These are phyloP conservation scores for Hypoxylon fuscum DNA, from an alignment of 495 filamentous ascomycete species.

Conservation along the genomic window DNA sequence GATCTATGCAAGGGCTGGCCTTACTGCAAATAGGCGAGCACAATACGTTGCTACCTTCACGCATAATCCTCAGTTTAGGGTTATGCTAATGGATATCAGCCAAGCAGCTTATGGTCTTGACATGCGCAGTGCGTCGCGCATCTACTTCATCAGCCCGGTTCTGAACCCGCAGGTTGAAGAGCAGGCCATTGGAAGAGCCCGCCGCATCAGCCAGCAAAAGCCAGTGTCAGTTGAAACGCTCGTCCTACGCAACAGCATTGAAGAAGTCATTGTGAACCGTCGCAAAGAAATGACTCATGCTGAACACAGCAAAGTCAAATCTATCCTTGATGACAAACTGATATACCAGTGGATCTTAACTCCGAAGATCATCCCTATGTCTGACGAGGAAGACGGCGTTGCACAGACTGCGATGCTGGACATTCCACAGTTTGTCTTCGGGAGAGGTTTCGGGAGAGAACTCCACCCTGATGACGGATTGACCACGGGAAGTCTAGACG, in stretches of 20 bases:
- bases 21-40: slow-evolving; percentile 67
- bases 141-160: slow-evolving; percentile 93
- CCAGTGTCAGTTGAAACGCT: slow-evolving; percentile 89
- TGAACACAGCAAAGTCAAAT: slow-evolving; percentile 73
- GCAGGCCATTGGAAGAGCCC: slow-evolving; percentile 90
- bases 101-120: slow-evolving; percentile 91
- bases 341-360: slow-evolving; percentile 84
- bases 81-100: slow-evolving; percentile 88
- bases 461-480: slow-evolving; percentile 50
- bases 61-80: slow-evolving; percentile 64
- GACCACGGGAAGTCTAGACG: slow-evolving; percentile 36
- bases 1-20: slow-evolving; percentile 78
- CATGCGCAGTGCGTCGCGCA: slow-evolving; percentile 79
- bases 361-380: slow-evolving; percentile 70
- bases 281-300: slow-evolving; percentile 78
- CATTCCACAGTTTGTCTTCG: slow-evolving; percentile 68
- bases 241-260: slow-evolving; percentile 80
- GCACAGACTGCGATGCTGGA: slow-evolving; percentile 66
- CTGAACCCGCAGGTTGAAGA: slow-evolving; percentile 87
- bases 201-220: slow-evolving; percentile 84
- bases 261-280: slow-evolving; percentile 82
- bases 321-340: slow-evolving; percentile 75
- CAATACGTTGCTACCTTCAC: slow-evolving; percentile 84
- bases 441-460: slow-evolving; percentile 51
- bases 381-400: slow-evolving; percentile 53